Percentiles rank a stretch among this genome's conserved stretches.
Conservation (phyloP, 1,284 basidiomycete species). For the Cryptococcus sp. region DNA sequence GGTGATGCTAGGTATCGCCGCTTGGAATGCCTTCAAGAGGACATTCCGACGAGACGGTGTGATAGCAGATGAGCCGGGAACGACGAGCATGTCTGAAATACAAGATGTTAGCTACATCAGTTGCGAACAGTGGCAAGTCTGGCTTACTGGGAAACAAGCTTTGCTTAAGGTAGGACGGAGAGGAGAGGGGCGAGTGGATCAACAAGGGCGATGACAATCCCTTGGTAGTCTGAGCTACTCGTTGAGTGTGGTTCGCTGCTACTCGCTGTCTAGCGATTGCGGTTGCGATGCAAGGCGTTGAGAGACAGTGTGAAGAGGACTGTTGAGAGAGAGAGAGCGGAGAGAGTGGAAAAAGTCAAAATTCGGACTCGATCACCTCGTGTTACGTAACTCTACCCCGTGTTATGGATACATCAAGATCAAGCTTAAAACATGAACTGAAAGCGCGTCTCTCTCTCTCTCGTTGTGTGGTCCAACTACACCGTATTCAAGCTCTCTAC, state of each 20-base stretch:
- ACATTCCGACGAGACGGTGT: constrained; percentile 68
- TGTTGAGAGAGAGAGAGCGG: neutral
- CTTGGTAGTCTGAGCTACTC: neutral
- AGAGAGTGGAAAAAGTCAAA: too few species aligned
- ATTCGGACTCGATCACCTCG: too few species aligned
- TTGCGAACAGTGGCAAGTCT: too few species aligned
- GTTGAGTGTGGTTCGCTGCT: neutral
- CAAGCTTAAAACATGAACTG: too few species aligned
- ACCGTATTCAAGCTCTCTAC: too few species aligned
- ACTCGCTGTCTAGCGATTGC: neutral
- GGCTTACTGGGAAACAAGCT: too few species aligned
- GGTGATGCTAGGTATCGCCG: constrained; percentile 59
- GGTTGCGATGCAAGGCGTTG: neutral
- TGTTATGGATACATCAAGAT: too few species aligned
- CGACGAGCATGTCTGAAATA: constrained; percentile 51
- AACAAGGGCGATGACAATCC: neutral
- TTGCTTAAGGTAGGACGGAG: too few species aligned
- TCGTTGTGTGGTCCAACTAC: too few species aligned
- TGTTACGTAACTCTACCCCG: too few species aligned
- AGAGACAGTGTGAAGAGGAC: neutral
- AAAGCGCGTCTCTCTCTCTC: too few species aligned
- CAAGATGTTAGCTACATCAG: neutral
- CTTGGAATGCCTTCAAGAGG: constrained; percentile 67
- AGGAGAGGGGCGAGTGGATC: too few species aligned
- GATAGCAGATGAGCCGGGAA: constrained; percentile 71